Conservation (phyloP, 495 filamentous ascomycete genomes). For the Chaetomium fimeti region DNA sequence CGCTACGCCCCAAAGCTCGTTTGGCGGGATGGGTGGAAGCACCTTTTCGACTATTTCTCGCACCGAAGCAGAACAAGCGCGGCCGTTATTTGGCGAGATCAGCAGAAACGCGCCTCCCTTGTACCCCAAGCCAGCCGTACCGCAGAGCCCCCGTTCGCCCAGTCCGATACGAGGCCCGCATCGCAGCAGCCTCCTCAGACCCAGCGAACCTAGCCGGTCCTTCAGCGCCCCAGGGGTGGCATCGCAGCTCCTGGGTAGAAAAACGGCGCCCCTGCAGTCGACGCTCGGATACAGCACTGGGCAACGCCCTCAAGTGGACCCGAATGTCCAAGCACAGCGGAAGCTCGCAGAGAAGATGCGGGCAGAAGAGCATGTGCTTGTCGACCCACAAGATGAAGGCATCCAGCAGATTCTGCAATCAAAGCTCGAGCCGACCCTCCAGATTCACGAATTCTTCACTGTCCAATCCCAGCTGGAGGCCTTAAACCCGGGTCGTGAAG, state of each 20-base stretch:
- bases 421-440: slow-evolving; percentile 49
- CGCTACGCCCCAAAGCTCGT: slow-evolving; percentile 65
- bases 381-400: slow-evolving; percentile 58
- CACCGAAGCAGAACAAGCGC: slow-evolving; percentile 44
- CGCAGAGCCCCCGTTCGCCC: slow-evolving; percentile 69
- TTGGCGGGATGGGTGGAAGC: slow-evolving; percentile 51
- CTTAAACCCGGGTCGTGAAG: slow-evolving; percentile 52
- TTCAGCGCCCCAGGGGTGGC: slow-evolving; percentile 58
- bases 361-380: slow-evolving; percentile 49
- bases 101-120: slow-evolving; percentile 49
- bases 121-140: slow-evolving; percentile 58
- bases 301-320: slow-evolving; percentile 32
- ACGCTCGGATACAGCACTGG: slow-evolving; percentile 26
- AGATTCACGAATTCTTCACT: slow-evolving; percentile 57
- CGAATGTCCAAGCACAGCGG: slow-evolving; percentile 42
- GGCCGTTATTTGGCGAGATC: slow-evolving; percentile 66
- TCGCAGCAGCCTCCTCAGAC: slow-evolving; percentile 47
- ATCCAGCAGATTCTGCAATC: slow-evolving; percentile 50
- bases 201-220: slow-evolving; percentile 52
- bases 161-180: slow-evolving; percentile 65
- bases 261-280: slow-evolving; percentile 26
- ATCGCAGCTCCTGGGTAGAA: slow-evolving; percentile 45
- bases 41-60: slow-evolving; percentile 48
- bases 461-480: slow-evolving; percentile 32
- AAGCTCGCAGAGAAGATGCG: slow-evolving; percentile 48